Evolutionary conservation across 352 stramenopile species (phyloP), one percentile per base, ranked within the genome.

Genomic region (Phytophthora syringae): DNA sequence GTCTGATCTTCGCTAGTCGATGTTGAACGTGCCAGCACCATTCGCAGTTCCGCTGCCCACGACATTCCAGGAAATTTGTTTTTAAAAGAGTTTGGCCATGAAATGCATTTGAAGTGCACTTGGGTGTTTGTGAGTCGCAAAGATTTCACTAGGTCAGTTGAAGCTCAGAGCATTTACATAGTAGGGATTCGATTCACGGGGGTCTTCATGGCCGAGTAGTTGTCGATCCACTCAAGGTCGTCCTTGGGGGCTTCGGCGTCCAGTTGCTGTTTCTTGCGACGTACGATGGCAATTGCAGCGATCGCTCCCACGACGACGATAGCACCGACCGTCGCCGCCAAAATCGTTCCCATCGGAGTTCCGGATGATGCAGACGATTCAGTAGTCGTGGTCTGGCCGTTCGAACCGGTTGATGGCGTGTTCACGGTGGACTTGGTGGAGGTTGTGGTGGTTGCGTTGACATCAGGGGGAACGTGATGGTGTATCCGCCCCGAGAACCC

Each of bases 231-330:
- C 27, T 68, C 60, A 28, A 81, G 40, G 34, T 70, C 65, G 39
- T 71, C 56, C 55, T 75, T 77, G 37, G 51, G 16, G 22, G 67
- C 57, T 20, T 43, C 42, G 21, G 40, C 67, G 15, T 89, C 78
- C 27, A 86, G 44, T 49, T 79, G 28, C 55, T 80, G 51, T 72
- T 89, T 84, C 67, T 87, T 87, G 54, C 76, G 77, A 54, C 76
- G 80, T 21, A 82, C 49, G 6, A 80, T 61, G 43, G 85, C 67
- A 49, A 84, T 67, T 5, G 71, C 67, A 30, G 59, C 51, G n/a
- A 73, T 44, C n/a, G 55, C 70, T 5, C 54, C 73, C 12, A 71
- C 24, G 5, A 69, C 59, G 9, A 61, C 70, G 10, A 73, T 53
- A 21, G 52, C 58, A 28, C 67, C 60, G 5, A 79, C 24, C 9